phyloP scores from a whole-genome alignment of 257 asterid genomes.

The Lithospermum erythrorhizon region DNA sequence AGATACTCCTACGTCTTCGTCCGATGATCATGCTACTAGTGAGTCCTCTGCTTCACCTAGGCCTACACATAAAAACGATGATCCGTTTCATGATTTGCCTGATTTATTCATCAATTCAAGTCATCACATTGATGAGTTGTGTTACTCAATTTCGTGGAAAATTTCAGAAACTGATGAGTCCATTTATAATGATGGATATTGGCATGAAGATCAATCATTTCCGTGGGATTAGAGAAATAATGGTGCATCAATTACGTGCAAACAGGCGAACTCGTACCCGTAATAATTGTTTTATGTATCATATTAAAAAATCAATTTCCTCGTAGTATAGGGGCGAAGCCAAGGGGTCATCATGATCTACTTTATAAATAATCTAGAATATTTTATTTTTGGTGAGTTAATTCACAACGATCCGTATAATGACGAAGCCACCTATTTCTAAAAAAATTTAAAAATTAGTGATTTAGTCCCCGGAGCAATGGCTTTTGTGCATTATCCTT shows the following conservation, averaged over 20 bases:
- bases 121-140: constrained; percentile 14
- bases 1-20: constrained; percentile 7
- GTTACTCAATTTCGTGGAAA: constrained; percentile 10
- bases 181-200: constrained; percentile 7
- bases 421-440: too few relatives aligned
- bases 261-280: too few relatives aligned
- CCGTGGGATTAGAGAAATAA: neutral
- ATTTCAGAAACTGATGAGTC: constrained; percentile 11
- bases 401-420: too few relatives aligned
- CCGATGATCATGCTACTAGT: constrained; percentile 6
- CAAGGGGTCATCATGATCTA: too few relatives aligned
- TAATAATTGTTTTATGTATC: too few relatives aligned
- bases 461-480: too few relatives aligned
- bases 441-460: too few relatives aligned
- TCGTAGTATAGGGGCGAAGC: too few relatives aligned
- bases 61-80: constrained; percentile 20
- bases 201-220: neutral
- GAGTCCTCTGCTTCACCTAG: constrained; percentile 16
- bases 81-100: constrained; percentile 49
- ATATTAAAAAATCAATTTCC: too few relatives aligned
- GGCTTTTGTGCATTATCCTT: too few relatives aligned
- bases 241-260: neutral
- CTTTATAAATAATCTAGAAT: too few relatives aligned
- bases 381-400: too few relatives aligned
- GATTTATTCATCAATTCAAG: constrained; percentile 31